Percentiles rank a stretch among this genome's conserved stretches.
Evolutionary conservation across 2,329 filamentous ascomycete species (phyloP).

Genomic region (Epichloe scottii): DNA sequence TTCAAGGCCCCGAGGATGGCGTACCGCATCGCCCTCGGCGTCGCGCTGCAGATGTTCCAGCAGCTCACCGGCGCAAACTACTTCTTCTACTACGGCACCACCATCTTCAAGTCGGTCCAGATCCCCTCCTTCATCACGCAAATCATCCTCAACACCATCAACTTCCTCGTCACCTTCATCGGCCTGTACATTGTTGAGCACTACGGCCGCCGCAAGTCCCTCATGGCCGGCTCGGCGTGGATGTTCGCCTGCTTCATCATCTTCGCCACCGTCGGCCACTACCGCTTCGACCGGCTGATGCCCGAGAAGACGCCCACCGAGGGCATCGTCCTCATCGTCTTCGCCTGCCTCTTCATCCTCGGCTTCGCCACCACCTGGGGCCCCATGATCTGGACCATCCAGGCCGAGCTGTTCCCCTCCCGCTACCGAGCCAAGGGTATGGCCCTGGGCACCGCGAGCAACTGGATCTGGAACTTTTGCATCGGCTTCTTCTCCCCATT

Average conservation of each 20-base stretch:
- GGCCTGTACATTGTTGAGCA: conserved; percentile 61
- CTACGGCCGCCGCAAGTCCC: conserved; percentile 49
- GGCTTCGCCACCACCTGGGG: conserved; percentile 33
- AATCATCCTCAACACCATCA: conserved; percentile 55
- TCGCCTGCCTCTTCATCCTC: conserved; percentile 52
- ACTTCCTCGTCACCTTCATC: conserved; percentile 53
- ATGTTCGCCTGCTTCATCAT: conserved; percentile 48
- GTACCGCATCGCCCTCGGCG: conserved; percentile 48
- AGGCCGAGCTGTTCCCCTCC: conserved; percentile 41
- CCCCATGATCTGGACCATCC: conserved; percentile 43
- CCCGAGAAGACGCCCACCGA: conserved; percentile 26
- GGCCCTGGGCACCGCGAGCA: conserved; percentile 34
- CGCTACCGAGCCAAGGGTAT: conserved; percentile 40
- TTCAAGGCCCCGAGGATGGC: conserved; percentile 52
- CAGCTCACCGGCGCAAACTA: conserved; percentile 58
- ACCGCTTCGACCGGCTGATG: conserved; percentile 25
- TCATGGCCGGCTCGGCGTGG: conserved; percentile 51
- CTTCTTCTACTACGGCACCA: conserved; percentile 52
- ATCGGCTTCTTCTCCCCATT: conserved; percentile 27
- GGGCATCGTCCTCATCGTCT: conserved; percentile 47
- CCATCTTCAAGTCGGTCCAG: conserved; percentile 31
- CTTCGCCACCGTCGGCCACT: conserved; percentile 41
- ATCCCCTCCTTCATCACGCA: conserved; percentile 53
- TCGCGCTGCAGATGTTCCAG: conserved; percentile 51
- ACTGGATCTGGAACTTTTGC: conserved; percentile 29